Base-by-base conservation (phyloP, 306 rosid genomes). In the Ceratonia siliqua region DNA sequence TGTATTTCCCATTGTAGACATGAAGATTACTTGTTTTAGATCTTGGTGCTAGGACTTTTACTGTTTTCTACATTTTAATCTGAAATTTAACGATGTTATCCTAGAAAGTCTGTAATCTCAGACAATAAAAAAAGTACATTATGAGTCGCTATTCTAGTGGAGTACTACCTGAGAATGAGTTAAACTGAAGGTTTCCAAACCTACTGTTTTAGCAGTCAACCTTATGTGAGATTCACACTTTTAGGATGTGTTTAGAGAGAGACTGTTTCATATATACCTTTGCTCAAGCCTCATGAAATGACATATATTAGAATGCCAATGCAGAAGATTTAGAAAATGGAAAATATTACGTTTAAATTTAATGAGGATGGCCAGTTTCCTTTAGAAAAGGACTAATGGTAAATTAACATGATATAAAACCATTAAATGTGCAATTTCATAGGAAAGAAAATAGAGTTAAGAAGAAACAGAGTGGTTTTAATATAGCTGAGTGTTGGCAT, bases 141-240 rank as follows among this genome's bases (percentile, higher is more conserved):
- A n/a, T 49, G 59, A 36, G 20, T 17, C 7, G 12, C 70, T 58
- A 8, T 68, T 46, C 38, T 58, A 4, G 70, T 57, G 62, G 46
- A 45, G 24, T 57, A 49, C 45, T 32, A 20, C 13, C 22, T 2
- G 25, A 20, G 58, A 28, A 45, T 36, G 35, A 46, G 66, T 56
- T 73, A 24, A 64, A 38, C 12, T 54, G 49, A 71, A 54, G 68
- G 25, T 58, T 79, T 73, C 65, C 7, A 58, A 18, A 55, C 68
- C 52, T 43, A 25, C 45, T 24, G 1, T 20, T 9, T 22, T 17
- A 38, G 55, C n/a, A 38, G 30, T 38, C 24, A 3, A 25, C 25
- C 33, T 75, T 9, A 52, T 20, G 22, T 25, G 42, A 18, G 50
- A 73, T 67, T 68, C 32, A 35, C 20, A 25, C 17, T 36, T 52